Evolutionary conservation across 108 stramenopile species (phyloP), one percentile per base, ranked within the genome.

Genomic region (Aurantiochytrium sp.): DNA sequence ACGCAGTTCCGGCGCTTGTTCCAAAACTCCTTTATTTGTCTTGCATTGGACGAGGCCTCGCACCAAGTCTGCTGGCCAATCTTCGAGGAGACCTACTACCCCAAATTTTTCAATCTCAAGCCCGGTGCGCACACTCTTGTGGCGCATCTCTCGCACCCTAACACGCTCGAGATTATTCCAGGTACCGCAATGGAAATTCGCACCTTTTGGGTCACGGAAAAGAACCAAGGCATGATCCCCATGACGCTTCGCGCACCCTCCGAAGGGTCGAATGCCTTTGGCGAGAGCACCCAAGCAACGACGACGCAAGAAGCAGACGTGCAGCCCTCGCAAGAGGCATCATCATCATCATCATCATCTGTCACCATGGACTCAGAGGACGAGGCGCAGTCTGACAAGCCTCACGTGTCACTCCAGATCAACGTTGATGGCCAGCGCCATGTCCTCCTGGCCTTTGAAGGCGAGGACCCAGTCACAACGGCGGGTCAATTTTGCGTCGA

Each of bases 101-200:
- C 76, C 18, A 83, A 83, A 83, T 83, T 83, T 35, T 83, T 83
- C 51, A 53, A 83, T 83, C 49, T 83, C 18, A 47, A 83, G 76
- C 76, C 76, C 6, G 76, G 76, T 16, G 23, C 19, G 49, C 76
- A 83, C 51, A 21, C 45, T 6, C n/a, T 83, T 12, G 45, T 53
- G 45, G 76, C 76, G 51, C 76, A 83, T 45, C 51, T 83, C 16
- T 53, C 51, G n/a, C 76, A 83, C 51, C 76, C 76, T 4, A 83
- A 83, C 76, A 83, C 76, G 6, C 51, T 83, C 25, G 76, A 83
- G 23, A 47, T 83, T 53, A 83, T 83, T 45, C 76, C 76, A 6
- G 76, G 76, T 16, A 83, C 76, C n/a, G 45, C 76, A 6, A 47
- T 83, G 51, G 76, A 53, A 4, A 12, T 53, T 23, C 76, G 51